Evolutionary conservation across 2,329 filamentous ascomycete genomes (phyloP).

Genomic region (Aspergillus nomiae): DNA sequence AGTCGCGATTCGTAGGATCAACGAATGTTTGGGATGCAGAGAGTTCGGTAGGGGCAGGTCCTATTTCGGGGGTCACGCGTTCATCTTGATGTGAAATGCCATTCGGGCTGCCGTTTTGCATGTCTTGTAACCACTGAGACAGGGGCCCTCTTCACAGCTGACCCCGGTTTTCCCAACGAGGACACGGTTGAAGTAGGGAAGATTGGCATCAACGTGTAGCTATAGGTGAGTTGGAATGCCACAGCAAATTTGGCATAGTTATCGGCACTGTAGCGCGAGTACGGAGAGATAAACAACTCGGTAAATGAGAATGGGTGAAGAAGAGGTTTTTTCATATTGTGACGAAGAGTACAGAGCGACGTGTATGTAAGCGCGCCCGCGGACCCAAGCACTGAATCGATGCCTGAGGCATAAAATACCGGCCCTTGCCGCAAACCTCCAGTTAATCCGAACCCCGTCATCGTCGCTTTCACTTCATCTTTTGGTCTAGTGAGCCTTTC

Average conservation of each 20-base stretch:
- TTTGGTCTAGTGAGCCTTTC: constrained; percentile 24
- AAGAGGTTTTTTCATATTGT: constrained; percentile 44
- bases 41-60: constrained; percentile 24
- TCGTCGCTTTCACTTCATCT: constrained; percentile 23
- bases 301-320: constrained; percentile 38
- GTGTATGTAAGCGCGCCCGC: constrained; percentile 37
- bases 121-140: constrained; percentile 46
- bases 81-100: constrained; percentile 44
- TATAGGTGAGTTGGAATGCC: constrained; percentile 31
- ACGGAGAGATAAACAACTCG: constrained; percentile 34
- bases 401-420: constrained; percentile 21
- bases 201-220: constrained; percentile 46
- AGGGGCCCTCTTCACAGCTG: constrained; percentile 43
- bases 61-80: constrained; percentile 35
- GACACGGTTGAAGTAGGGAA: constrained; percentile 35
- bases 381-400: constrained; percentile 13
- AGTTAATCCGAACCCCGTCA: constrained; percentile 30
- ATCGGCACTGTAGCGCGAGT: constrained; percentile 45
- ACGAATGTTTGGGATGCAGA: constrained; percentile 22
- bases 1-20: constrained; percentile 26
- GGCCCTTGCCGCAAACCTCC: constrained; percentile 28
- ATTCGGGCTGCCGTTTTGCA: constrained; percentile 50
- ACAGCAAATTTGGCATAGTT: constrained; percentile 48
- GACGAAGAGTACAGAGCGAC: constrained; percentile 27
- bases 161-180: constrained; percentile 50